Evolutionary conservation across 2,329 filamentous ascomycete species (phyloP), one percentile per base, ranked within the genome.

Genomic region (Eutypella sp.): DNA sequence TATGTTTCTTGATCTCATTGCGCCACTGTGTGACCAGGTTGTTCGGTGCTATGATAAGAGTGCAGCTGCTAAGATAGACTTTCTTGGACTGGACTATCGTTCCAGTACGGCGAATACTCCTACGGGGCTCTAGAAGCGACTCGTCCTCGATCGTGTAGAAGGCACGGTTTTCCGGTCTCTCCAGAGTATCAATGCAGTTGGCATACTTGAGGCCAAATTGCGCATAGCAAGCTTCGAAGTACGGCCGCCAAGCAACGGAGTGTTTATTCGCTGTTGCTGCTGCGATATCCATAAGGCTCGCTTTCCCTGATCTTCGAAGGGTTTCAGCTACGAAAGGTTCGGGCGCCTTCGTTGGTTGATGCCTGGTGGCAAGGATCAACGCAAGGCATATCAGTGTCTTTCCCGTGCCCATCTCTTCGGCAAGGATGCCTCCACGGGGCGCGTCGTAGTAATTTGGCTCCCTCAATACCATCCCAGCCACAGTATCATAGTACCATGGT

Each of bases 311-410:
- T 53, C 56, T 67, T 40, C 59, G 70, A 46, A 34, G 67, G 54
- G 41, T 72, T 58, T 46, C 64, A 51, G 47, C 58, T 37, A 54
- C 75, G 68, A 58, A 85, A 79, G 44, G 84, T 63, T 3, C 82
- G 74, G 2, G 91, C 85, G 3, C 85, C 77, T 16, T 73, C 67
- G 5, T 88, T 79, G 10, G 77, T 50, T 91, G 78, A 25, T 82
- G 73, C 55, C 79, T 82, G 0, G 89, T 95, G 3, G 89, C 84
- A 22, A 95, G 71, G 33, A 96, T 82, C 2, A 89, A 68, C 6
- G 85, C 75, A 16, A 97, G 68, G 52, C 87, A 92, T 10, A 96
- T 95, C 22, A 96, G 67, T 0, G 92, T 96, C 69, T 96, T 97
- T 0, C 92, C 91, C 0, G 78, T 69, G 5, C 85, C 85, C 87